phyloP scores from a whole-genome alignment of 2,329 filamentous ascomycete genomes.

The Pseudogymnoascus sp. region DNA sequence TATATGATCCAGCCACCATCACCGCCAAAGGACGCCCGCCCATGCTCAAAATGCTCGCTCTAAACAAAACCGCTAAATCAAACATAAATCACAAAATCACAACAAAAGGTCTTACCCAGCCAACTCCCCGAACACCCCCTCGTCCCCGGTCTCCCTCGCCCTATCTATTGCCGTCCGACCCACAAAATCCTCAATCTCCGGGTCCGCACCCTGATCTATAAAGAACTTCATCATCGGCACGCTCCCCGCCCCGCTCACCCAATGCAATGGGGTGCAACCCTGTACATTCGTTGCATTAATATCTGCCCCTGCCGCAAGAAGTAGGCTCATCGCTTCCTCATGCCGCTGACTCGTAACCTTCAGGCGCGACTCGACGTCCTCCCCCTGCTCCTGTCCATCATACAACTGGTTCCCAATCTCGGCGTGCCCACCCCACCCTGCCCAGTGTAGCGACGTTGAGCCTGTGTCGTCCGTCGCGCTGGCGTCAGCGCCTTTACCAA shows the following conservation, averaged over 20 bases:
- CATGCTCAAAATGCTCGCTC: background rate
- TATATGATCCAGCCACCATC: background rate
- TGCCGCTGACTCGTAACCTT: background rate
- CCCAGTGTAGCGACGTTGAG: background rate
- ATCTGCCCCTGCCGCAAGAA: background rate
- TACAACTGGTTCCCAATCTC: background rate
- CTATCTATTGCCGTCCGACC: background rate
- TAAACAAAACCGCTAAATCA: background rate
- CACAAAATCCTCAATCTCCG: background rate
- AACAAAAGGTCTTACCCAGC: background rate
- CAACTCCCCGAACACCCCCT: background rate
- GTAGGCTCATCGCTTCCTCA: background rate
- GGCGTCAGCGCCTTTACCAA: background rate
- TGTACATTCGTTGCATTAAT: background rate
- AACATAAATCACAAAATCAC: background rate
- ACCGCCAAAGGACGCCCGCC: background rate
- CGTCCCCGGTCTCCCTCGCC: background rate
- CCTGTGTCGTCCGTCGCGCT: background rate
- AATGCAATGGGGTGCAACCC: background rate
- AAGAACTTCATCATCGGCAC: constrained; percentile 4
- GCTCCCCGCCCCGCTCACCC: background rate
- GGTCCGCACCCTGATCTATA: background rate
- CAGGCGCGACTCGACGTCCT: background rate
- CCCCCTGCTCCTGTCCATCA: background rate
- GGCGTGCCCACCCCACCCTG: background rate